phyloP scores from a whole-genome alignment of 371 early-diverging fungal genomes.

The Blakeslea trispora region DNA sequence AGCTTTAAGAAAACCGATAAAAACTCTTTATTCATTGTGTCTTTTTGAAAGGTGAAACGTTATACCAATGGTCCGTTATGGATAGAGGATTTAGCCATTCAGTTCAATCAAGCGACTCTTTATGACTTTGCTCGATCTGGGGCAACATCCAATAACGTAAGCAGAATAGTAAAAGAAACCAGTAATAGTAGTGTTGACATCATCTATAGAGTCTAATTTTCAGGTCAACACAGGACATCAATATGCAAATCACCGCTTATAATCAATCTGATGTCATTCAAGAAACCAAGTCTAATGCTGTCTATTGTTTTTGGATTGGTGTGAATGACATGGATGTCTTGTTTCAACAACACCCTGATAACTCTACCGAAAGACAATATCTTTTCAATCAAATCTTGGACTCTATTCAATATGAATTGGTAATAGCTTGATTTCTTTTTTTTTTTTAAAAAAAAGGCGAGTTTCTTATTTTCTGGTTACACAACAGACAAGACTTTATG shows the following conservation, averaged over 20 bases:
- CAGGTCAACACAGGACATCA: constrained; percentile 10
- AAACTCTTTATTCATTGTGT: no score
- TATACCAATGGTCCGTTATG: constrained; percentile 16
- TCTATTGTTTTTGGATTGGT: constrained; percentile 21
- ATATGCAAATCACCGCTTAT: constrained; percentile 8
- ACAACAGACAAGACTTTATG: neutral
- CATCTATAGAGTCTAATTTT: constrained; percentile 1
- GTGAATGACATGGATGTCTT: constrained; percentile 20
- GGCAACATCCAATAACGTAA: constrained; percentile 20
- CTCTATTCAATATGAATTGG: constrained; percentile 5
- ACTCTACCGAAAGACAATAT: neutral
- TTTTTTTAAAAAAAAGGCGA: no score
- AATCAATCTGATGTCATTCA: neutral
- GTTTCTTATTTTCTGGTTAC: no score
- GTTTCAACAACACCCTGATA: neutral
- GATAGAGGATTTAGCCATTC: constrained; percentile 16
- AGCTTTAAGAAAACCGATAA: neutral
- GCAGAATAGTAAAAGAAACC: neutral
- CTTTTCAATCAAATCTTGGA: neutral
- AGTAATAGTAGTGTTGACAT: neutral
- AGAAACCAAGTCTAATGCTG: neutral
- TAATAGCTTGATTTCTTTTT: no score
- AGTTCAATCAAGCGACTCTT: neutral
- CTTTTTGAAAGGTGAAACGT: constrained; percentile 5
- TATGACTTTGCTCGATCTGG: constrained; percentile 24